These are phyloP conservation scores for Decorospora gaudefroyi DNA, from an alignment of 2,329 filamentous ascomycete species.

Conservation along the genomic window DNA sequence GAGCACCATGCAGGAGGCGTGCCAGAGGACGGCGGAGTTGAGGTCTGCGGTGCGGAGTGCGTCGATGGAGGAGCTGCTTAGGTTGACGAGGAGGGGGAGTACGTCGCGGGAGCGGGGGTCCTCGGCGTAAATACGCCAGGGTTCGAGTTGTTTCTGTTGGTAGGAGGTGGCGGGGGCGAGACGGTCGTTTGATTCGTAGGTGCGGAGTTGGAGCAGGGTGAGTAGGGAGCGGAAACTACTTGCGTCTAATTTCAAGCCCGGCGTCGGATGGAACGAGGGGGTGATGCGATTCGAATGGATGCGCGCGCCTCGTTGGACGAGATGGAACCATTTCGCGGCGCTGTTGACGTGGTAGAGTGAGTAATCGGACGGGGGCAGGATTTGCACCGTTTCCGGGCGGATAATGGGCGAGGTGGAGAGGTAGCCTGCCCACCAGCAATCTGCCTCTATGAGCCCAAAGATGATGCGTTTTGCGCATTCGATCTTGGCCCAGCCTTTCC, in stretches of 20 bases:
- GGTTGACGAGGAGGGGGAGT: constrained; percentile 44
- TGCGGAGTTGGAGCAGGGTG: constrained; percentile 40
- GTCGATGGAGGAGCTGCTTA: constrained; percentile 50
- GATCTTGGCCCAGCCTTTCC: constrained; percentile 59
- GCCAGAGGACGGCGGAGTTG: constrained; percentile 58
- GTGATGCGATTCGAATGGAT: constrained; percentile 43
- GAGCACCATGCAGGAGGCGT: constrained; percentile 58
- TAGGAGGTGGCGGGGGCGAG: constrained; percentile 32
- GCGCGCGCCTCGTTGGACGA: constrained; percentile 36
- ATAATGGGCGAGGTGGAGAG: constrained; percentile 55
- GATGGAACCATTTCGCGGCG: constrained; percentile 39
- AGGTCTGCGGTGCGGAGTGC: constrained; percentile 52
- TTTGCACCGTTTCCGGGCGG: constrained; percentile 53
- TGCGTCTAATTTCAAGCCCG: constrained; percentile 39
- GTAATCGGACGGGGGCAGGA: constrained; percentile 54
- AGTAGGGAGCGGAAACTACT: constrained; percentile 39
- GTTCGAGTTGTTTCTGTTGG: constrained; percentile 40
- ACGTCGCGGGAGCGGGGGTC: constrained; percentile 53
- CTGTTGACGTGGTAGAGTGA: constrained; percentile 52
- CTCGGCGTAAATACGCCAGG: constrained; percentile 53
- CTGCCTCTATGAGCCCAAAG: constrained; percentile 53
- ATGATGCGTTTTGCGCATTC: constrained; percentile 58
- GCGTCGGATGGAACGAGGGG: constrained; percentile 40
- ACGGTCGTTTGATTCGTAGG: constrained; percentile 44
- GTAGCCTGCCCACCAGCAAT: constrained; percentile 56